Base-by-base conservation (phyloP, 768 basidiomycete genomes). In the Guyanaporus albipodus region DNA sequence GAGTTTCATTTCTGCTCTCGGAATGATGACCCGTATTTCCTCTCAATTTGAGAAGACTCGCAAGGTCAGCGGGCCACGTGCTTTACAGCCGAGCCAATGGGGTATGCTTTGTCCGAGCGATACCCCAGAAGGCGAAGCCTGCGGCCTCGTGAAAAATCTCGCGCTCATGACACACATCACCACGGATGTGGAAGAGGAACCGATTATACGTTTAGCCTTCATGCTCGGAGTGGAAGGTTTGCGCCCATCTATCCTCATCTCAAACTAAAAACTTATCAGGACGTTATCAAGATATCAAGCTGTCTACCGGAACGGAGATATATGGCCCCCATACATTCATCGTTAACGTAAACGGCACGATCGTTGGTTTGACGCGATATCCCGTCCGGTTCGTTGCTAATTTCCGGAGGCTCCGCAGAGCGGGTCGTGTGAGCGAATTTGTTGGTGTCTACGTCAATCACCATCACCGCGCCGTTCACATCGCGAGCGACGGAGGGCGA, bases 151-250 rank as follows among this genome's bases (percentile, higher is more conserved):
- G 37, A 99, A 99, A 74, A 99, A 99, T 69, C 71, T 99, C 52
- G 96, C 96, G 4, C 74, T 99, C 14, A 99, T 99, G 96, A 98
- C 96, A 4, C 95, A 99, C 68, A 98, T 99, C 64, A 99, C 96
- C 8, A 98, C 96, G 33, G 96, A 98, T 66, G 95, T 93, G 24
- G 93, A 95, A 50, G 96, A 99, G 66, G 90, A 85, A 49, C 94
- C 95, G 1, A 88, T 99, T 44, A 81, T 91, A 53, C 80, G 85
- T 48, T 72, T 97, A 27, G 84, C 90, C 5, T 94, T 86, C 67
- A 85, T 96, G 82, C 80, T 98, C n/a, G 96, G 96, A 23, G 89
- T 98, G 15, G 94, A 99, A 80, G 93, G 92, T 87, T 48, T 15
- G 43, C 76, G 59, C 49, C 26, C 37, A 47, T 14, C 21, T 35